Evolutionary conservation across 495 filamentous ascomycete genomes (phyloP).

Genomic region (Aspergillus diversus): DNA sequence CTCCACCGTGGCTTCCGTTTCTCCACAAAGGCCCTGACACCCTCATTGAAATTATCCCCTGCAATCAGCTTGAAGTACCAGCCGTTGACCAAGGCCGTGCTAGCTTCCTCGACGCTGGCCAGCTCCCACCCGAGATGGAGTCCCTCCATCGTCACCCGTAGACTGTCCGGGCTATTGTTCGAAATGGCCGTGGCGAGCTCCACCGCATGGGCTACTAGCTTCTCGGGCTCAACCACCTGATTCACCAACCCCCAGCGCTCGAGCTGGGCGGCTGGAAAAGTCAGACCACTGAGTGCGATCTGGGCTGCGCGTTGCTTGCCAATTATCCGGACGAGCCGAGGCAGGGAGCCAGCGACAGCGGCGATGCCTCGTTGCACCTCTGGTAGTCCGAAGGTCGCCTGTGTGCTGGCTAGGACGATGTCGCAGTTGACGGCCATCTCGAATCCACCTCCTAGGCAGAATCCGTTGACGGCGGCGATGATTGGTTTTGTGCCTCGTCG

Average conservation of each 20-base stretch:
- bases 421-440: slow-evolving; percentile 76
- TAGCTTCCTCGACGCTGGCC: slow-evolving; percentile 65
- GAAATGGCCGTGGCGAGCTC: slow-evolving; percentile 15
- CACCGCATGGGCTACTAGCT: slow-evolving; percentile 14
- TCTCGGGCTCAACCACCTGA: slow-evolving; percentile 8
- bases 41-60: slow-evolving; percentile 79
- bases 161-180: slow-evolving; percentile 67
- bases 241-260: slow-evolving; percentile 59
- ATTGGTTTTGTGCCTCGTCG: slow-evolving; percentile 60
- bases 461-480: slow-evolving; percentile 76
- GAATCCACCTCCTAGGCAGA: slow-evolving; percentile 73
- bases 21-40: slow-evolving; percentile 78
- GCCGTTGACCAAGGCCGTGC: slow-evolving; percentile 56
- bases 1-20: slow-evolving; percentile 73
- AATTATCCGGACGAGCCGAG: slow-evolving; percentile 68
- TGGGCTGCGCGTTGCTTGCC: slow-evolving; percentile 73
- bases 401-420: slow-evolving; percentile 60
- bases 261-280: slow-evolving; percentile 59
- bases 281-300: slow-evolving; percentile 67
- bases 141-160: slow-evolving; percentile 68
- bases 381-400: slow-evolving; percentile 63
- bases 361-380: slow-evolving; percentile 73
- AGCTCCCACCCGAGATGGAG: slow-evolving; percentile 70
- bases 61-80: slow-evolving; percentile 62
- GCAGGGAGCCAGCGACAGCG: slow-evolving; percentile 70